Evolutionary conservation across 2,329 filamentous ascomycete species (phyloP), one percentile per base, ranked within the genome.

Genomic region (Onygenales sp.): DNA sequence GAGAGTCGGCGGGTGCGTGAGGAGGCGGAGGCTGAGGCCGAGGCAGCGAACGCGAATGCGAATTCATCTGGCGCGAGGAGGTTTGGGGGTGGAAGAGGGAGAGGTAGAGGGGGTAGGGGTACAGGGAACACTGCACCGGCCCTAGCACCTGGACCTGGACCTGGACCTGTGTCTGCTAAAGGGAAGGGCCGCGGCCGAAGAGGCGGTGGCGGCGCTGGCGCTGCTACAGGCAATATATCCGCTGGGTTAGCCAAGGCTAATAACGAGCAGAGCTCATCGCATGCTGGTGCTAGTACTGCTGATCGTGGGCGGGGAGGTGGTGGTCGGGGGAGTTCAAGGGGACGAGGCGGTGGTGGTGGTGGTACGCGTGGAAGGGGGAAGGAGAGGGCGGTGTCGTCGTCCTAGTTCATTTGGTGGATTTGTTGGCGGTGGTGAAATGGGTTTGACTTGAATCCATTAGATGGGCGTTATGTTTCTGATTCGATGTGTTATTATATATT

Each of bases 1-100:
- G 91, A 95, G 68, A 89, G 85, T 62, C 78, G 79, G 55, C 78
- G 87, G 32, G 81, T 86, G 39, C 84, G 85, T 58, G 81, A 85
- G 59, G 82, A 83, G 56, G 79, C 81, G 56, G 75, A 76, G 47
- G 61, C 61, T 43, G 59, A 54, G 27, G 54, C 51, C 7, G 52
- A 57, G 31, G 34, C 52, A 2, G 56, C 56, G 49, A 63, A 73
- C 56, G 21, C 13, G 2, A 39, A 13, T 11, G 39, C 39, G 32
- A 37, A 52, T 10, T 49, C 45, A 54, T 37, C 13, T 52, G 51
- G 51, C 50, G 47, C 21, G 51, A 48, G 45, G 54, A 53, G 40
- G 39, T 51, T 51, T 3, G 55, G 52, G 53, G 57, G 59, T 2
- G 56, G 59, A 51, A 53, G 59, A 14, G 55, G 54, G n/a, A 57